Base-by-base conservation (phyloP, 108 stramenopile genomes). In the Asterionellopsis glacialis region DNA sequence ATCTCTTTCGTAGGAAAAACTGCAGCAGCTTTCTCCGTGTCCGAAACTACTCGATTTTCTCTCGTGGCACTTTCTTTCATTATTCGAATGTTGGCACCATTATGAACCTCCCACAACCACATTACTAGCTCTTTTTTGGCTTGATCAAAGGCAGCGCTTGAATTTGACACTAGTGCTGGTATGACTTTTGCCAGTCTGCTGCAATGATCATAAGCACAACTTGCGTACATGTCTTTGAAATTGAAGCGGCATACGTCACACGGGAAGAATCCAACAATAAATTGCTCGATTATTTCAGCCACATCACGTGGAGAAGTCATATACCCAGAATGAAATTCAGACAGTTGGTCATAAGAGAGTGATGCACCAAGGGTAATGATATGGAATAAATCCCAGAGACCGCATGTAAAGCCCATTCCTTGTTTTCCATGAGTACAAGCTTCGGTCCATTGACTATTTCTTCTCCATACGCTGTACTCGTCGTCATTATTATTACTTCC, bases 321-420 rank as follows among this genome's bases (percentile, higher is more conserved):
- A 55, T 76, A 67, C n/a, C 70, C 74, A 25, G 49, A 48, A 47
- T 57, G 73, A 41, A 74, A 70, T 21, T 61, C 73, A 54, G 63
- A 74, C 10, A 69, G 18, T 50, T 65, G 56, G 21, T 70, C 63
- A 21, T 51, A 39, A 40, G 39, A 23, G 12, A 65, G 51, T 11
- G 74, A 68, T 9, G 70, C 43, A 12, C 74, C 74, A 33, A 76
- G 63, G 12, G 68, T 72, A 40, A 76, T 47, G 42, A 71, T 67
- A 51, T 76, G 74, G 50, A 76, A 72, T 6, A 76, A 57, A 45
- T 72, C 58, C 74, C 74, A 76, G 21, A 76, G 70, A 41, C 74
- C 74, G 45, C 74, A 76, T 22, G 74, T 76, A 27, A 63, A 76
- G 0, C 74, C 74, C 48, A 60, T 63, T 15, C 51, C 70, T 25